phyloP scores from a whole-genome alignment of 2,329 filamentous ascomycete genomes.

The Pestalotiopsis sp. region DNA sequence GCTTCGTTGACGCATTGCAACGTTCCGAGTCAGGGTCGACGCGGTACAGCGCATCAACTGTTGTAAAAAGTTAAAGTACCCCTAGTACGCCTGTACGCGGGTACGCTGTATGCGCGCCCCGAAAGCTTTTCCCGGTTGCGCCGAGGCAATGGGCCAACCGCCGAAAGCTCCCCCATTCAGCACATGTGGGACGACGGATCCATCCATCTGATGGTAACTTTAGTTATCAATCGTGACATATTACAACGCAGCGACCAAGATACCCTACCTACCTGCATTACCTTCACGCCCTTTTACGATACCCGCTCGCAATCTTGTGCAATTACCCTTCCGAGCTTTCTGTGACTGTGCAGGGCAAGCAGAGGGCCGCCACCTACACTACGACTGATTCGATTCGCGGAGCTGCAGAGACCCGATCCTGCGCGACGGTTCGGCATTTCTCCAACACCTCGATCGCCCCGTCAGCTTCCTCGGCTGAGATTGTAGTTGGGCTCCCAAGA shows the following conservation, averaged over 20 bases:
- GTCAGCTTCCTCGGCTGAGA: constrained; percentile 8
- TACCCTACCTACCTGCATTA: background rate
- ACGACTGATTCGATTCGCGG: background rate
- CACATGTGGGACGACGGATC: background rate
- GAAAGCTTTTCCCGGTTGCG: constrained; percentile 3
- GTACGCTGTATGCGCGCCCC: background rate
- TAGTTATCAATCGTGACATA: constrained; percentile 1
- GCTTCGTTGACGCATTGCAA: background rate
- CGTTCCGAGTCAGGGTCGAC: background rate
- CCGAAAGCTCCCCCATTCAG: background rate
- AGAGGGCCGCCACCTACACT: background rate
- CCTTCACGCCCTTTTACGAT: background rate
- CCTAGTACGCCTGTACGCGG: background rate
- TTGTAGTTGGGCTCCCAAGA: background rate
- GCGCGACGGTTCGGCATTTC: background rate
- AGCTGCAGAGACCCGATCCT: background rate
- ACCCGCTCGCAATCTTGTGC: background rate
- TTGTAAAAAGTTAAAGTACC: background rate
- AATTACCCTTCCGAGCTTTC: background rate
- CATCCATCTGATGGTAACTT: constrained; percentile 4
- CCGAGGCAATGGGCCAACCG: constrained; percentile 4
- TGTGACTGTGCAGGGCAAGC: background rate
- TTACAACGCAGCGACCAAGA: background rate
- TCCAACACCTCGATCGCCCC: constrained; percentile 2
- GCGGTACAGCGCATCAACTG: background rate